Evolutionary conservation across 768 basidiomycete genomes (phyloP).

Genomic region (Floccularia luteovirens): DNA sequence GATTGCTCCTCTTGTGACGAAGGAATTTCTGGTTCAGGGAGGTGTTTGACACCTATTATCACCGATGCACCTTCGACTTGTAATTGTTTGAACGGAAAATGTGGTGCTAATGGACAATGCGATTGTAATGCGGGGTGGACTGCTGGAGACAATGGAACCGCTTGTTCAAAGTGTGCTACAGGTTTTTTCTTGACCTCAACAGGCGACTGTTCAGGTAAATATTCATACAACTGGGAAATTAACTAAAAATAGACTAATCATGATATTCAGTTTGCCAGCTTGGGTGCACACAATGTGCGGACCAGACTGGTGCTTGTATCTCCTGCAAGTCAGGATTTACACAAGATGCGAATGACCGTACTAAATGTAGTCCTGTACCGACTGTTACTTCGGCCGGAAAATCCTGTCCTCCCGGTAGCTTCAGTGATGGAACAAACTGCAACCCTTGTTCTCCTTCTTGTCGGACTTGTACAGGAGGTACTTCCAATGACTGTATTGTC

Average conservation of each 20-base stretch:
- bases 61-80: slow-evolving; percentile 56
- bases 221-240: background rate
- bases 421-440: slow-evolving; percentile 47
- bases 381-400: slow-evolving; percentile 43
- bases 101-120: slow-evolving; percentile 62
- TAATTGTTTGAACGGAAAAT: slow-evolving; percentile 79
- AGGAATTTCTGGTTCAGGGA: slow-evolving; percentile 71
- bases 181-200: slow-evolving; percentile 70
- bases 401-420: slow-evolving; percentile 60
- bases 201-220: slow-evolving; percentile 68
- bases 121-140: slow-evolving; percentile 75
- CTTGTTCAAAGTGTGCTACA: slow-evolving; percentile 64
- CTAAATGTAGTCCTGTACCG: slow-evolving; percentile 51
- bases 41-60: slow-evolving; percentile 50
- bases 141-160: slow-evolving; percentile 60
- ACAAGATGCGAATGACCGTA: slow-evolving; percentile 55
- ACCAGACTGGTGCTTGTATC: slow-evolving; percentile 61
- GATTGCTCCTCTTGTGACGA: slow-evolving; percentile 71
- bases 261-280: slow-evolving; percentile 56
- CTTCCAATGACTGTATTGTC: slow-evolving; percentile 63
- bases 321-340: slow-evolving; percentile 68
- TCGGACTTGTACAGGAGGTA: slow-evolving; percentile 59
- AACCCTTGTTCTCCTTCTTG: slow-evolving; percentile 57
- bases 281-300: slow-evolving; percentile 66
- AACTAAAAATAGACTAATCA: too few species aligned